Evolutionary conservation across 2,329 filamentous ascomycete species (phyloP).

Genomic region (Teratosphaeria nubilosa): DNA sequence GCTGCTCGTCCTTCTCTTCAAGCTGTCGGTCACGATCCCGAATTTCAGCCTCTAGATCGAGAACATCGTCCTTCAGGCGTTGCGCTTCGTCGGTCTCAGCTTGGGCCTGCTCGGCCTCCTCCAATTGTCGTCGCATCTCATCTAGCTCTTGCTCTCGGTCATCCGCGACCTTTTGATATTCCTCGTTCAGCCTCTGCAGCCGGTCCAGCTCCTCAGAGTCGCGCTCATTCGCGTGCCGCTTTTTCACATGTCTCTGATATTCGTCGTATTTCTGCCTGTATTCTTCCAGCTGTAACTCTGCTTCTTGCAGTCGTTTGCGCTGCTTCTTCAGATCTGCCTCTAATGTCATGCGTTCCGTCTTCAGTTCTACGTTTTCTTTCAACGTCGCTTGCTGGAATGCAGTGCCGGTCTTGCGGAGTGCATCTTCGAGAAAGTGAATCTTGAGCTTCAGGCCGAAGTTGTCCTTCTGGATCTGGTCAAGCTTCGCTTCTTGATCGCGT

Average conservation of each 20-base stretch:
- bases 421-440: slow-evolving; percentile 92
- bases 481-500: slow-evolving; percentile 84
- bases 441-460: slow-evolving; percentile 96
- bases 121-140: slow-evolving; percentile 30
- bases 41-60: slow-evolving; percentile 41
- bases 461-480: slow-evolving; percentile 95
- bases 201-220: slow-evolving; percentile 52
- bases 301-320: slow-evolving; percentile 70
- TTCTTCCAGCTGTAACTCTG: slow-evolving; percentile 76
- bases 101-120: slow-evolving; percentile 27
- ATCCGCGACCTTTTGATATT: slow-evolving; percentile 29
- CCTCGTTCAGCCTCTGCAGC: slow-evolving; percentile 34
- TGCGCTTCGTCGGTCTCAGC: slow-evolving; percentile 25
- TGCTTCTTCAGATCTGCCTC: slow-evolving; percentile 77
- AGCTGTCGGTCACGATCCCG: slow-evolving; percentile 34
- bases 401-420: slow-evolving; percentile 73
- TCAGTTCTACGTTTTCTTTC: slow-evolving; percentile 91
- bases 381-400: slow-evolving; percentile 82
- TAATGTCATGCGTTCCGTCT: slow-evolving; percentile 85
- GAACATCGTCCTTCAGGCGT: slow-evolving; percentile 39
- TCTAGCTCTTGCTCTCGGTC: slow-evolving; percentile 36
- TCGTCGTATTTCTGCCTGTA: slow-evolving; percentile 75
- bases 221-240: slow-evolving; percentile 58
- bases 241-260: slow-evolving; percentile 70
- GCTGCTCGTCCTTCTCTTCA: slow-evolving; percentile 37